Base-by-base conservation (phyloP, 2,329 filamentous ascomycete genomes). In the Trichoderma oligosporum region DNA sequence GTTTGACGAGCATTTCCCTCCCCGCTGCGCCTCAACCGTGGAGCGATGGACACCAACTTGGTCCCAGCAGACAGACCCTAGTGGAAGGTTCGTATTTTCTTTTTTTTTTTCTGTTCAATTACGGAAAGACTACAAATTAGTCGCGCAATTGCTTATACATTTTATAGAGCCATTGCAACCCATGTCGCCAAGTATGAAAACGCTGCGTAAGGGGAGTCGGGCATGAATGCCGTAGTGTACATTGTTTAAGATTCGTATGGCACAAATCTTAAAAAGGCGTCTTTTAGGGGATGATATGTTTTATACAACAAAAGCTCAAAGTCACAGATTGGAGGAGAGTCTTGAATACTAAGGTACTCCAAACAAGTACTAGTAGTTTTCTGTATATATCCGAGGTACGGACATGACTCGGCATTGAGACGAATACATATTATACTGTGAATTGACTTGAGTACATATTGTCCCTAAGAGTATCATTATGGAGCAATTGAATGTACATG, bases 1-100 rank as follows among this genome's bases (percentile, higher is more conserved):
- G 93, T 99, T 97, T 72, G 94, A 99, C 73, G 93, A 99, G 82
- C 93, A 95, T 76, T 99, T 97, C 83, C 94, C 94, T 45, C 82
- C 86, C 57, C 87, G 87, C 69, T 97, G 93, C 71, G 95, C 94
- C 7, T 86, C 84, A 59, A 99, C 94, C 7, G 94, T 99, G 54
- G 88, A 90, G 89, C 83, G 94, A 69, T 99, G 94, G 95, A 91
- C 89, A 57, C 94, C 94, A 25, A 99, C 89, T 35, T 99, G 94
- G 94, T 96, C 90, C 57, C 89, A 96, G 73, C 91, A 97, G 82
- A 89, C 85, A 24, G 94, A 99, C 74, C 94, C 94, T 60, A 96
- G 89, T 74, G 95, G 94, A 78, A 84, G 91, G 88, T 91, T 62
- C 16, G 70, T 68, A 47, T 18, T 27, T 11, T 12, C 25, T 25